Evolutionary conservation across 345 rosid genomes (phyloP), one percentile per base, ranked within the genome.

Genomic region (Gossypium ekmanianum): DNA sequence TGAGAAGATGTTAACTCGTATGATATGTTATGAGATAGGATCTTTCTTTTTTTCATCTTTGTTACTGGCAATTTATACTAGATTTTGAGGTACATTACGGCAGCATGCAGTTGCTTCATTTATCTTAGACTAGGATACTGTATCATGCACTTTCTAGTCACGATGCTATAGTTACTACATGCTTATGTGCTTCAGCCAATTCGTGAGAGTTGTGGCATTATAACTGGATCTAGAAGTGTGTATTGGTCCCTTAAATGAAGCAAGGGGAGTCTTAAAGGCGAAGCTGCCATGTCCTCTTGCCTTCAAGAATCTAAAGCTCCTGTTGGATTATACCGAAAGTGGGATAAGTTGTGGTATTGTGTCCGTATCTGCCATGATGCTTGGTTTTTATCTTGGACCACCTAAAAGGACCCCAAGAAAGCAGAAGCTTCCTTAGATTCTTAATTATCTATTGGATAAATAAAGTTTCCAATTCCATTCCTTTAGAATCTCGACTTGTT

Each of bases 341-440:
- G 48, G 24, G 48, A 63, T 17, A 63, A 39, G 48, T 63, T 63
- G 13, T 59, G 44, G 20, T 61, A 61, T 52, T 69, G 26, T 20
- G 73, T 27, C 26, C 17, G 4, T 52, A 17, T 29, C 61, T 69
- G 26, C 26, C 47, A 27, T 52, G 47, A 69, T 51, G 73, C 47
- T 27, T 16, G n/a, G 9, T 24, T 51, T 59, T 51, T 52, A 51
- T 51, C 47, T 29, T 52, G 61, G 73, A 29, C 73, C 73, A 52
- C 73, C 45, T 51, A 52, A 29, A 29, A 27, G 17, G 73, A 11
- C 73, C 17, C 16, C 47, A 52, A 52, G 11, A 70, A 52, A 10
- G 61, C 61, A 29, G 44, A 52, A 5, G 26, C 47, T 52, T 69
- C 59, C 45, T 69, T 69, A 47, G 57, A 24, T 22, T 68, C 72